These are phyloP conservation scores for Trichosporon faecale DNA, from an alignment of 1,284 basidiomycete genomes.

Conservation along the genomic window DNA sequence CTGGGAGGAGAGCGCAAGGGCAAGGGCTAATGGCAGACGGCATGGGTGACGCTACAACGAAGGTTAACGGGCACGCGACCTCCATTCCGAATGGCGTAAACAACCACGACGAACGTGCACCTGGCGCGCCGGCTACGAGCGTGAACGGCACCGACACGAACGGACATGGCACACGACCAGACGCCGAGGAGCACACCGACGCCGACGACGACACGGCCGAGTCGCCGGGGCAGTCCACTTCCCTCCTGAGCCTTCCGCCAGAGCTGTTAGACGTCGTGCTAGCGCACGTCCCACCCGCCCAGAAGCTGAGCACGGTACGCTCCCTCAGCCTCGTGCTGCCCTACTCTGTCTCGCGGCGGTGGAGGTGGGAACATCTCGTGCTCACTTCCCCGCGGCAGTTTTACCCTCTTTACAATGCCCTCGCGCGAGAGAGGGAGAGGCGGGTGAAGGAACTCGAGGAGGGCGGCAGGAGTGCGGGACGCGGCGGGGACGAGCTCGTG, in stretches of 20 bases:
- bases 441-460: slow-evolving; percentile 26
- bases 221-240: background rate
- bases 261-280: slow-evolving; percentile 49
- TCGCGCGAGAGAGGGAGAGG: slow-evolving; percentile 15
- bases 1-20: background rate
- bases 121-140: background rate
- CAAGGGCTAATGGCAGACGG: background rate
- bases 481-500: slow-evolving; percentile 31
- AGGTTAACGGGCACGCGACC: background rate
- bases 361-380: slow-evolving; percentile 5
- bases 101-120: background rate
- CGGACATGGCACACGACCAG: background rate
- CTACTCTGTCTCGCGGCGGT: background rate
- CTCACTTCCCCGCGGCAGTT: slow-evolving; percentile 27
- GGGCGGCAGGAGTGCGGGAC: slow-evolving; percentile 21
- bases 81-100: background rate
- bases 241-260: slow-evolving; percentile 40
- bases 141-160: background rate
- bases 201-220: background rate
- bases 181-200: background rate
- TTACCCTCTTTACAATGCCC: background rate
- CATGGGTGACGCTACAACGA: background rate
- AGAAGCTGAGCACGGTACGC: slow-evolving; percentile 44
- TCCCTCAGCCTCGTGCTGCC: slow-evolving; percentile 46
- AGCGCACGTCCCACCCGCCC: slow-evolving; percentile 37